A percentile compares a stretch with the other conserved stretches of the same genome.
Conservation (phyloP, 139 green algal genomes). For the Nannochloris sp. region DNA sequence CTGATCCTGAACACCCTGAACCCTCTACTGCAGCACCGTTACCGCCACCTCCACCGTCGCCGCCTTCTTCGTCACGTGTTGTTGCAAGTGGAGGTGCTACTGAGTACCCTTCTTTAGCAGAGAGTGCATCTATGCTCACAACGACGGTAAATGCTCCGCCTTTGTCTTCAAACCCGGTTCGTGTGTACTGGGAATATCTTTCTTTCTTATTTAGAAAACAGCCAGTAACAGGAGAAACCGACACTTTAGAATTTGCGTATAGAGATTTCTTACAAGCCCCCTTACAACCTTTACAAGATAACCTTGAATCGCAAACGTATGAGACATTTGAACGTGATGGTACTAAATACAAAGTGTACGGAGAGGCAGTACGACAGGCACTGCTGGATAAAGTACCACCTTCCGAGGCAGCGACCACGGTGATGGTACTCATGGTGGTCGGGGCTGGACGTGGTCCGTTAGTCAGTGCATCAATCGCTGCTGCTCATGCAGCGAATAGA, state of each 20-base stretch:
- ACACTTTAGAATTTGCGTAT: constrained; percentile 70
- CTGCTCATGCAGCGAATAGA: constrained; percentile 27
- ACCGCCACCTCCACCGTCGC: not conserved
- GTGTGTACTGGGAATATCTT: constrained; percentile 88
- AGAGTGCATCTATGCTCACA: not conserved
- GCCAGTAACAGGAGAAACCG: constrained; percentile 31
- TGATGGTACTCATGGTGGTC: constrained; percentile 83
- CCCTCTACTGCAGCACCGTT: not conserved
- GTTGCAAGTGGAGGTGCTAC: not conserved
- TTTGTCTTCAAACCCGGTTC: constrained; percentile 45
- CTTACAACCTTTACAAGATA: constrained; percentile 91
- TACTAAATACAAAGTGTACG: constrained; percentile 90
- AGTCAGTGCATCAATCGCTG: constrained; percentile 63
- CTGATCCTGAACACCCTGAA: not conserved
- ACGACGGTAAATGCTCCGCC: not conserved
- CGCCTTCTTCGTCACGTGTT: not conserved
- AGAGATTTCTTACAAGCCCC: constrained; percentile 87
- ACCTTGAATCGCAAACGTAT: constrained; percentile 94
- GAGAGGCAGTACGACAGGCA: constrained; percentile 62
- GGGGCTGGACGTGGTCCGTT: constrained; percentile 89
- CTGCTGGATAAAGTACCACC: constrained; percentile 47
- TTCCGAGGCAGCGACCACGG: not conserved
- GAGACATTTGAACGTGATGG: constrained; percentile 95
- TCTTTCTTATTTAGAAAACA: constrained; percentile 80
- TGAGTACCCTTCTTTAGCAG: not conserved